Evolutionary conservation across 1,284 basidiomycete genomes (phyloP).

Genomic region (Trichosporon sp.): DNA sequence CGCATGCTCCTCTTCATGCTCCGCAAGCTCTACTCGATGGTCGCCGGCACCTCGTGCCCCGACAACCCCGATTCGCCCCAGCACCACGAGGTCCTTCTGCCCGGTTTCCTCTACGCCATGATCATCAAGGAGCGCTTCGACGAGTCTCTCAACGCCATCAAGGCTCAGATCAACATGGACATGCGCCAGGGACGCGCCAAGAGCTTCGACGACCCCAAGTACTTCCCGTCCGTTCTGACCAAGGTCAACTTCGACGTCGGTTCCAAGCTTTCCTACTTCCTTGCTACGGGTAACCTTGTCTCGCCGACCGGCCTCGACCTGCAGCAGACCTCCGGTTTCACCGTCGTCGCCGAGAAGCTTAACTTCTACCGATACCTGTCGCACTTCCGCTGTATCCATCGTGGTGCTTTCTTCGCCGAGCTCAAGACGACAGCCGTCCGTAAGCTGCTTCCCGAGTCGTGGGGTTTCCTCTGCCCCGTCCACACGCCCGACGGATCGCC

Average conservation of each 20-base stretch:
- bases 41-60: constrained; percentile 85
- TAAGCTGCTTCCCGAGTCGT: constrained; percentile 95
- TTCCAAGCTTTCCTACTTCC: constrained; percentile 85
- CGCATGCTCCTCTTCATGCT: constrained; percentile 99
- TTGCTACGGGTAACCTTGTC: constrained; percentile 94
- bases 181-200: constrained; percentile 70
- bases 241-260: constrained; percentile 93
- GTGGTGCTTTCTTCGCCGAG: constrained; percentile 99
- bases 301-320: constrained; percentile 95
- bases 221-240: constrained; percentile 75
- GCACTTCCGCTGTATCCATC: constrained; percentile 97
- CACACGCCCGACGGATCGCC: constrained; percentile 98
- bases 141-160: constrained; percentile 78
- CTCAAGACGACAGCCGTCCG: constrained; percentile 98
- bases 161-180: constrained; percentile 73
- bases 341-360: constrained; percentile 97
- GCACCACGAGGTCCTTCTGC: constrained; percentile 95
- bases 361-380: constrained; percentile 99
- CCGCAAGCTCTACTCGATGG: constrained; percentile 89
- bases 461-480: constrained; percentile 99
- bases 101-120: constrained; percentile 91
- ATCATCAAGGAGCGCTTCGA: constrained; percentile 98
- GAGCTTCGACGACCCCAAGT: constrained; percentile 87
- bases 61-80: constrained; percentile 99
- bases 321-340: constrained; percentile 96